Evolutionary conservation across 345 rosid genomes (phyloP).

Genomic region (Heritiera littoralis): DNA sequence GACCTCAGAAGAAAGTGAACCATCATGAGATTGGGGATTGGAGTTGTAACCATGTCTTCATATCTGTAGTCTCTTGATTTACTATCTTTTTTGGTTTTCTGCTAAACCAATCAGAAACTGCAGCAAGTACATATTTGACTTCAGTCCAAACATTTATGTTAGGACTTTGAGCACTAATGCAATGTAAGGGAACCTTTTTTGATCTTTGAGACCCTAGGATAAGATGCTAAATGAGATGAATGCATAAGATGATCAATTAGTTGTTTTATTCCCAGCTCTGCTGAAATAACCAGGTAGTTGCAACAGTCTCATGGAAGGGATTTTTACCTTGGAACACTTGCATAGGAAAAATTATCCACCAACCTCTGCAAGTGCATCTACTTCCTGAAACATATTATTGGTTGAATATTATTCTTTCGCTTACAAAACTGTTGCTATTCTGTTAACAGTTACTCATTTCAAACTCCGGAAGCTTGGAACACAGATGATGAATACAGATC

Average conservation of each 20-base stretch:
- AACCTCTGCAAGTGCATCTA: background rate
- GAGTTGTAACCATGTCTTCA: background rate
- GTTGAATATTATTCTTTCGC: background rate
- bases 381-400: background rate
- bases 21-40: background rate
- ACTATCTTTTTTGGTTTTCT: background rate
- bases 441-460: slow-evolving; percentile 68
- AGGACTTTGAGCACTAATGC: background rate
- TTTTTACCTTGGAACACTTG: background rate
- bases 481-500: slow-evolving; percentile 61
- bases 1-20: background rate
- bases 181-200: background rate
- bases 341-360: background rate
- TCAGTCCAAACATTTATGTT: background rate
- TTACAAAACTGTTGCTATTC: slow-evolving; percentile 13
- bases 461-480: slow-evolving; percentile 94
- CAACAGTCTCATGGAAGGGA: background rate
- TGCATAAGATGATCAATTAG: too few species aligned
- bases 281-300: background rate
- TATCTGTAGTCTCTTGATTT: background rate
- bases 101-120: background rate
- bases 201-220: too few species aligned
- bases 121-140: background rate
- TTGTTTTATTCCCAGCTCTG: background rate
- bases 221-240: too few species aligned